Base-by-base conservation (phyloP, 345 rosid species). In the Lepidium africanum region DNA sequence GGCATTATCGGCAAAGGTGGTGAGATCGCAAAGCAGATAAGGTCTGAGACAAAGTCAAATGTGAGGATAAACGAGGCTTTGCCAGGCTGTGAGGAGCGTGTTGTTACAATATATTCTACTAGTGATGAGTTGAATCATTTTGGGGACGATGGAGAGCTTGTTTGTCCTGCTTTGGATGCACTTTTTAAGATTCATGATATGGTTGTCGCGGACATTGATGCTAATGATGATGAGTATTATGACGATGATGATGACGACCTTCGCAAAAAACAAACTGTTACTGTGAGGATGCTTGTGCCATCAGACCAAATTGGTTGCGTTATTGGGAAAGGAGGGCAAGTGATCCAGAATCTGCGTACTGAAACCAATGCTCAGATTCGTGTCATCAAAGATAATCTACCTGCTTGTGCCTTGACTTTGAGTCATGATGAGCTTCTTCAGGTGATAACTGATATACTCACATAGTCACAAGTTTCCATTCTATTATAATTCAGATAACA, bases 291-390 rank as follows among this genome's bases (percentile, higher is more conserved):
- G 78, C 91, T 88, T 65, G 94, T 88, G 51, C 85, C 89, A 0
- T 84, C 94, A 1, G 94, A 88, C 77, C 94, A 88, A 78, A 88
- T 88, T 32, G 94, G 94, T 14, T 88, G 89, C 38, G 79, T 88
- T 33, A 86, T 86, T 10, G 94, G 94, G 57, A 88, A 86, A 77
- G 94, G 89, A 13, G 95, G 91, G 25, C 85, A 86, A 70, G 85
- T 88, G 3, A 81, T 88, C 59, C 88, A 88, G 69, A 88, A 70
- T 58, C 81, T 88, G 25, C 80, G 94, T 46, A 78, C 60, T 2
- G 91, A 88, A 43, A 85, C 86, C 39, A 76, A 69, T 51, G 84
- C 94, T 50, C 87, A 86, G 60, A 80, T 88, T 52, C 89, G 91
- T 73, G 81, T 88, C 56, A 80, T 86, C 36, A 84, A 81, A 72